A percentile compares a stretch with the other conserved stretches of the same genome.
These are phyloP conservation scores for Sporothrix sp. DNA, from an alignment of 2,329 filamentous ascomycete genomes.

Conservation along the genomic window DNA sequence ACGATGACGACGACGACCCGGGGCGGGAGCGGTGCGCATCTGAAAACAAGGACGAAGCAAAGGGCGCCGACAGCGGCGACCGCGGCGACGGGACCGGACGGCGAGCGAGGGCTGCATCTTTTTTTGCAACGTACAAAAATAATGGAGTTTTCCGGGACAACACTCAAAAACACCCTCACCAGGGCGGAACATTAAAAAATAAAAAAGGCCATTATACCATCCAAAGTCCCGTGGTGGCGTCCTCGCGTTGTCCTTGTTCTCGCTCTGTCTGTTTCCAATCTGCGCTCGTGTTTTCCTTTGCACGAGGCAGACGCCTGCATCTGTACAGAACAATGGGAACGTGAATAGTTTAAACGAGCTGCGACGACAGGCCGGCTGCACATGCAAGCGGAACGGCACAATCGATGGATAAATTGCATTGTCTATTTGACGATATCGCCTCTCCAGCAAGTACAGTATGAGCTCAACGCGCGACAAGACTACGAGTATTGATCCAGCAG, in stretches of 20 bases:
- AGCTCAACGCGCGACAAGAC: not conserved
- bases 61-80: slow-evolving; percentile 16
- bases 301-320: too few relatives aligned
- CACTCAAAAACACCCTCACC: not conserved
- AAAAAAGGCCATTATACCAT: slow-evolving; percentile 5
- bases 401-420: too few relatives aligned
- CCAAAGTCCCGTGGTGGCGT: too few relatives aligned
- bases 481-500: too few relatives aligned
- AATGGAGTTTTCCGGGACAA: slow-evolving; percentile 14
- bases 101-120: slow-evolving; percentile 6
- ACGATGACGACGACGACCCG: not conserved
- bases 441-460: too few relatives aligned
- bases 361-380: too few relatives aligned
- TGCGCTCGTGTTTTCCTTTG: not conserved
- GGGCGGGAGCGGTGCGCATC: not conserved
- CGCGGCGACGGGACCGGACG: not conserved
- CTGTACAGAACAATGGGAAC: too few relatives aligned
- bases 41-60: not conserved
- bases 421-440: too few relatives aligned
- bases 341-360: too few relatives aligned
- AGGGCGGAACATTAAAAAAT: slow-evolving; percentile 8
- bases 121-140: slow-evolving; percentile 7
- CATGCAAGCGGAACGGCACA: too few relatives aligned
- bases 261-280: too few relatives aligned
- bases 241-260: slow-evolving; percentile 14